Evolutionary conservation across 495 filamentous ascomycete species (phyloP).

Genomic region (Pyronema domesticum): DNA sequence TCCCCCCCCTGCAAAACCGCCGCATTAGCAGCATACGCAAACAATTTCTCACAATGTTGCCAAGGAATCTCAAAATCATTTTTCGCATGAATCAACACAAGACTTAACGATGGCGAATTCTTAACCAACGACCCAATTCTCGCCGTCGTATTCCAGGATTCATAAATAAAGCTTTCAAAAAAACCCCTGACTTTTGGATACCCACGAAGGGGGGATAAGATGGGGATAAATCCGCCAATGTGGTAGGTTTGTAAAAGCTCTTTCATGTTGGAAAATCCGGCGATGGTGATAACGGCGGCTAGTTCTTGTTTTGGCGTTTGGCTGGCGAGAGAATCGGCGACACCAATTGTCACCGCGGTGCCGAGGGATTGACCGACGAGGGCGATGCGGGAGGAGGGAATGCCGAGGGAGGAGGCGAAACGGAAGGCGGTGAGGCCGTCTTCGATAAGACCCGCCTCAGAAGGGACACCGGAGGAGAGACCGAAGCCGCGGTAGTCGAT

Average conservation of each 20-base stretch:
- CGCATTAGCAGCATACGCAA: conserved; percentile 37
- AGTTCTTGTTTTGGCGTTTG: conserved; percentile 28
- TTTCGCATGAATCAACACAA: conserved; percentile 58
- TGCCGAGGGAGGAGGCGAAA: conserved; percentile 46
- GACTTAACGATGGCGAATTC: conserved; percentile 36
- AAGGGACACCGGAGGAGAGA: conserved; percentile 57
- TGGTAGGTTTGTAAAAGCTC: conserved; percentile 53
- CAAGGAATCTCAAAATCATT: conserved; percentile 65
- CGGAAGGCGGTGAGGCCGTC: conserved; percentile 57
- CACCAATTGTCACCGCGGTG: conserved; percentile 59
- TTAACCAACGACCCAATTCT: conserved; percentile 32
- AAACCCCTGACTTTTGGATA: conserved; percentile 30
- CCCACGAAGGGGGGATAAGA: conserved; percentile 50
- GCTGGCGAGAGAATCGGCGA: conserved; percentile 45
- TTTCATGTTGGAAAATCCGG: conserved; percentile 58
- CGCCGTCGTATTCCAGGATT: conserved; percentile 35
- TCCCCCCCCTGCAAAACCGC: conserved; percentile 27
- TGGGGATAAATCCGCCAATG: conserved; percentile 55
- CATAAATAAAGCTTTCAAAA: conserved; percentile 29
- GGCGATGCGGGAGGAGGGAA: conserved; percentile 54
- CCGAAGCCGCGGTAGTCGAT: conserved; percentile 90
- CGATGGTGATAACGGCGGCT: conserved; percentile 56
- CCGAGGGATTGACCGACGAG: conserved; percentile 81
- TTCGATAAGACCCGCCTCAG: conserved; percentile 62
- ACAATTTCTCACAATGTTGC: conserved; percentile 38